Evolutionary conservation across 2,329 filamentous ascomycete species (phyloP).

Genomic region (Onygena corvina): DNA sequence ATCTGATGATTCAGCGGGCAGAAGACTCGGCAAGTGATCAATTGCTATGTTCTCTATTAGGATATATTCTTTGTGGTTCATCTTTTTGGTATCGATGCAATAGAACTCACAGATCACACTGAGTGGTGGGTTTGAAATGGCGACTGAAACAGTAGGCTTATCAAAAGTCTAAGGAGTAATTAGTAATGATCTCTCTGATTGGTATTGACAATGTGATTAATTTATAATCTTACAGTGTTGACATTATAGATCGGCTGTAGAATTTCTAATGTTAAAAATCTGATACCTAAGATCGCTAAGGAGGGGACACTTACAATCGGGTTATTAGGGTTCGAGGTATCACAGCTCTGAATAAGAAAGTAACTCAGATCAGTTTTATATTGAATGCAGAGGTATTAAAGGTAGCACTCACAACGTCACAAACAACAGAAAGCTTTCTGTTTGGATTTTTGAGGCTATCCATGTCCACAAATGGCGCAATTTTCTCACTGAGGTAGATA

Average conservation of each 20-base stretch:
- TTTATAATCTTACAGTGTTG: slow-evolving; percentile 43
- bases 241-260: slow-evolving; percentile 60
- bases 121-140: slow-evolving; percentile 48
- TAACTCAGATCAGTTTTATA: neutral
- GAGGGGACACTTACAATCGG: slow-evolving; percentile 25
- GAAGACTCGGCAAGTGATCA: slow-evolving; percentile 69
- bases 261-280: neutral
- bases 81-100: neutral
- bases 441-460: slow-evolving; percentile 54
- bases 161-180: slow-evolving; percentile 50
- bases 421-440: slow-evolving; percentile 66
- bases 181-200: slow-evolving; percentile 1
- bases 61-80: neutral
- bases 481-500: slow-evolving; percentile 71
- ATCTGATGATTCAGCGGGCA: slow-evolving; percentile 78
- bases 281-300: neutral
- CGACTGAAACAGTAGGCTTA: slow-evolving; percentile 70
- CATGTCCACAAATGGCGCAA: slow-evolving; percentile 67
- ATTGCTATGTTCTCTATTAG: slow-evolving; percentile 36
- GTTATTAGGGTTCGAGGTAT: slow-evolving; percentile 38
- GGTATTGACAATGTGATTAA: neutral
- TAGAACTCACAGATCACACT: slow-evolving; percentile 55
- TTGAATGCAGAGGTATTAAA: neutral
- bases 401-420: slow-evolving; percentile 49
- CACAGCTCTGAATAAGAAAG: slow-evolving; percentile 17